Evolutionary conservation across 1,284 basidiomycete genomes (phyloP), one percentile per base, ranked within the genome.

Genomic region (Sporisorium iseilematis-ciliati): DNA sequence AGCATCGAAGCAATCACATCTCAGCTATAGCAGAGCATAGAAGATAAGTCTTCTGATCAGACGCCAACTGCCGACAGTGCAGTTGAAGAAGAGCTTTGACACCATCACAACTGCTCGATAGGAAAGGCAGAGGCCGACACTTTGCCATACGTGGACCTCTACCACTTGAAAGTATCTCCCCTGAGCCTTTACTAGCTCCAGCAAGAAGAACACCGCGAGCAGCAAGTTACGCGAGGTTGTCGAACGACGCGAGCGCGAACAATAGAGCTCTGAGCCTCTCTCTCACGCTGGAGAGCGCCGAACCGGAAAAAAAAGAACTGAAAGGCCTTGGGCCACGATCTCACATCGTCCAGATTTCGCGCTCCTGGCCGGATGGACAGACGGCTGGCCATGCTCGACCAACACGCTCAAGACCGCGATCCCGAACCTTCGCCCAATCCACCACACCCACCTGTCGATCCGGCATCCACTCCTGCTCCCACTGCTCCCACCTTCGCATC

Each of bases 401-500:
- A 49, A 49, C 63, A 71, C 35, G 33, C 45, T 58, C 62, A 54
- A 45, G 55, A 48, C 42, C 58, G 43, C 35, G 25, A n/a, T 54
- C 58, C 68, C 57, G 43, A 61, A 38, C 58, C 58, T 65, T 71
- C 55, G 25, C 67, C 54, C 25, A 42, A 54, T 25, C 50, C 57
- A 65, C 56, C 57, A 57, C 68, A 54, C 51, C 51, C 50, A 58
- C 52, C 54, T 21, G 35, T 43, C 33, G 12, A 31, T 11, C 5
- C 40, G 20, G 54, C 58, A 65, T 58, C 55, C 54, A 41, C 54
- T 35, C 50, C 48, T 25, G 14, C 52, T 20, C n/a, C n/a, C n/a
- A 33, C 48, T 21, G 48, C 40, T 60, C 40, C 53, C 33, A 31
- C 26, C n/a, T 43, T 31, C 35, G 41, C 40, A 14, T 4, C 33